Conservation (phyloP, 225 moss, liverwort and hornwort genomes). For the Asterella californica region DNA sequence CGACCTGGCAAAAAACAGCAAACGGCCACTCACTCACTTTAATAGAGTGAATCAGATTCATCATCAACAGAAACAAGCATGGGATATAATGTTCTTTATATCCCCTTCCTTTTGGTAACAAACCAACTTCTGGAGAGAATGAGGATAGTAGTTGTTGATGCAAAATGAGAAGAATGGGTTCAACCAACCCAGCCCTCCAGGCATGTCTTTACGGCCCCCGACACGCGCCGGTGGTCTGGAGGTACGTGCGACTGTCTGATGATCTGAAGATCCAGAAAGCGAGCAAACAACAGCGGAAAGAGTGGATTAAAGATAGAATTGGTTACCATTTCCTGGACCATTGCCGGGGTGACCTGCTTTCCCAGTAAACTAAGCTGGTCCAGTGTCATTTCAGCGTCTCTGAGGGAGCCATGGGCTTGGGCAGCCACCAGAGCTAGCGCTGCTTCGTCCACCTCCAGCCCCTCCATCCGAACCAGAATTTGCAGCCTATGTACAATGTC, state of each 20-base stretch:
- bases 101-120: no score
- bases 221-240: no score
- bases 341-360: constrained; percentile 55
- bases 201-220: no score
- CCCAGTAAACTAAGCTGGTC: constrained; percentile 86
- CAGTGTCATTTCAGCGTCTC: constrained; percentile 73
- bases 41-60: no score
- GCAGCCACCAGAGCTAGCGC: constrained; percentile 66
- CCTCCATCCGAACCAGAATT: constrained; percentile 54
- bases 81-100: no score
- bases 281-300: no score
- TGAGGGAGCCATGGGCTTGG: constrained; percentile 70
- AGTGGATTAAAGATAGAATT: background rate
- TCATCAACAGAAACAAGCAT: background rate
- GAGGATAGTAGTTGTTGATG: no score
- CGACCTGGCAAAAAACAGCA: constrained; percentile 49
- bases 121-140: no score
- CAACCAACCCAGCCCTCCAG: no score
- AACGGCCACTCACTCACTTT: background rate
- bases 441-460: constrained; percentile 56
- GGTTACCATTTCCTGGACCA: constrained; percentile 83
- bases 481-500: constrained; percentile 65
- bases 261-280: no score
- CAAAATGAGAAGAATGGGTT: no score
- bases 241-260: no score